Evolutionary conservation across 108 stramenopile genomes (phyloP).

Genomic region (Thalassiosira profunda): DNA sequence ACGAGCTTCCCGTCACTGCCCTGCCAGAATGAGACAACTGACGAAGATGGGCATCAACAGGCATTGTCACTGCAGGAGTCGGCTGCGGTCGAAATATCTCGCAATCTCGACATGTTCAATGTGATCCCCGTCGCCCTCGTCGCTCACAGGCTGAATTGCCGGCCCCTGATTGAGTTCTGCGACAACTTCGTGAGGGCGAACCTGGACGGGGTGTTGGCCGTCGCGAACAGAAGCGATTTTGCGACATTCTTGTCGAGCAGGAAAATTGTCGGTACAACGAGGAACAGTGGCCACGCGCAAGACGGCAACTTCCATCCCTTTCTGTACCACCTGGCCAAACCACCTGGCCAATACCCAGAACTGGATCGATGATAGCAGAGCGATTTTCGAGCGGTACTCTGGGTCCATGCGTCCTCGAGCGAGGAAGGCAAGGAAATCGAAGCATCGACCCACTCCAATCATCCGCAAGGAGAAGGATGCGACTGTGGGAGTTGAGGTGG

Average conservation of each 20-base stretch:
- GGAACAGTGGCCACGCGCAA: slow-evolving; percentile 8
- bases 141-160: slow-evolving; percentile 59
- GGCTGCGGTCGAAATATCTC: slow-evolving; percentile 55
- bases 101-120: slow-evolving; percentile 85
- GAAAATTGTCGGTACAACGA: slow-evolving; percentile 24
- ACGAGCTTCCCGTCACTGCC: slow-evolving; percentile 68
- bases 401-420: slow-evolving; percentile 1
- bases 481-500: too few relatives aligned
- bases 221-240: slow-evolving; percentile 61
- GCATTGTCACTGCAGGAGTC: slow-evolving; percentile 50
- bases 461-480: background rate
- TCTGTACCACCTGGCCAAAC: too few relatives aligned
- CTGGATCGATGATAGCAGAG: slow-evolving; percentile 27
- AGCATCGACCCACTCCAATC: background rate
- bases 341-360: slow-evolving; percentile 18
- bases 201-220: slow-evolving; percentile 81
- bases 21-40: background rate
- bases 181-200: slow-evolving; percentile 69
- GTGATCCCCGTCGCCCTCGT: slow-evolving; percentile 69
- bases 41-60: too few relatives aligned
- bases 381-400: slow-evolving; percentile 28
- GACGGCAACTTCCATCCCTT: slow-evolving; percentile 75
- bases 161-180: slow-evolving; percentile 63
- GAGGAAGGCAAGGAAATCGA: background rate
- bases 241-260: slow-evolving; percentile 60